Evolutionary conservation across 2,329 filamentous ascomycete species (phyloP), one percentile per base, ranked within the genome.

Genomic region (Epichloe sp.): DNA sequence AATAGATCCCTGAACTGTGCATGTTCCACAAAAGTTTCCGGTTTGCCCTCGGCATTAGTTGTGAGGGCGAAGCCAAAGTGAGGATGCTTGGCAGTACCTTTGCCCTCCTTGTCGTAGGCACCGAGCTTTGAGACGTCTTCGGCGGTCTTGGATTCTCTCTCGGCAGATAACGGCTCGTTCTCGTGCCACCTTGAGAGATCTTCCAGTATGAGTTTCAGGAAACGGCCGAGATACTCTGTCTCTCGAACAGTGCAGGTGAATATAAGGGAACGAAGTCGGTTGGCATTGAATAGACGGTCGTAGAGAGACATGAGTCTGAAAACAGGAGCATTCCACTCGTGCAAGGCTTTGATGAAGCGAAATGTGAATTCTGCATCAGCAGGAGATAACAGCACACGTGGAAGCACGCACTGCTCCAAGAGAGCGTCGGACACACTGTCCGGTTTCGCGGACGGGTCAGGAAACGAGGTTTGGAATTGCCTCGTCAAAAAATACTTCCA

Each of bases 381-480:
- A 1, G 88, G 81, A 0, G 90, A 95, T 34, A 95, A 73, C 26
- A 93, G 76, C 17, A 94, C 75, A 42, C 93, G 84, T 10, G 93
- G 93, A n/a, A 97, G 68, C 57, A 98, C 82, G 63, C 93, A 98
- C 59, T 94, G 84, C 66, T 97, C 89, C 10, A 98, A 77, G 17
- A 98, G 70, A 3, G 80, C 77, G 59, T 89, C 81, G 49, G 91
- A 86, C 4, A 94, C 74, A 7, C 72, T 73, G 52, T 85, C 82
- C 40, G 77, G 70, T 59, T 82, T 85, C 21, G 77, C 71, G 53
- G 79, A 76, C 56, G 81, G 75, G 10, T 78, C 76, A 4, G 77
- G 77, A 63, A 97, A 96, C 82, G 90, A 96, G 51, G 76, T 69
- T 57, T 82, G 74, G 63, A 90, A 89, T 60, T 91, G 86, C 56